phyloP scores from a whole-genome alignment of 441 rosid species.

The Populus tomentosa region DNA sequence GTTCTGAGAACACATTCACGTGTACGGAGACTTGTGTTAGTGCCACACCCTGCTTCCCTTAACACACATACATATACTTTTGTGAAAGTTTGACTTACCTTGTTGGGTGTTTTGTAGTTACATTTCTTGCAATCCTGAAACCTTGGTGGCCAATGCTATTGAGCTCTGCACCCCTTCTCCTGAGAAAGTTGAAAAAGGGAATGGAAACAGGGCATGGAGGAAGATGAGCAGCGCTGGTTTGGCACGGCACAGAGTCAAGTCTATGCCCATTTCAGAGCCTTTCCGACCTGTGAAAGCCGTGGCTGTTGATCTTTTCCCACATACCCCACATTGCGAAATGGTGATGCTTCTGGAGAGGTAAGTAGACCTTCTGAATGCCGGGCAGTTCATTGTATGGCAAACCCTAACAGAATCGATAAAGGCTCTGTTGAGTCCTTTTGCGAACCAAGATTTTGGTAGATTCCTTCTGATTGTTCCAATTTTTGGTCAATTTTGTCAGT shows the following conservation, averaged over 20 bases:
- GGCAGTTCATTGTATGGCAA: not conserved
- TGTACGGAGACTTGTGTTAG: slow-evolving; percentile 77
- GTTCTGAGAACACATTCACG: slow-evolving; percentile 68
- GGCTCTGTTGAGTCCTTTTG: not conserved
- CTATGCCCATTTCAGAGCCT: slow-evolving; percentile 87
- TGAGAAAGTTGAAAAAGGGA: slow-evolving; percentile 59
- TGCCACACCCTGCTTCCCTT: slow-evolving; percentile 15
- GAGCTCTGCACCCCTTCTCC: slow-evolving; percentile 90
- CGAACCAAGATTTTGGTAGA: slow-evolving; percentile 6
- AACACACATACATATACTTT: not conserved
- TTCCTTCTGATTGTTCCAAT: not conserved
- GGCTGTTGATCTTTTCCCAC: slow-evolving; percentile 97
- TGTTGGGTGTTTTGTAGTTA: slow-evolving; percentile 42
- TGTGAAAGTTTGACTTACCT: not conserved
- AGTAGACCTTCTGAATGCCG: not conserved
- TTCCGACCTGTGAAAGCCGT: slow-evolving; percentile 87
- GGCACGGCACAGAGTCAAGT: slow-evolving; percentile 82
- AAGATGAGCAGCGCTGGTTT: slow-evolving; percentile 72
- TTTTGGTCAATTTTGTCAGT: not conserved
- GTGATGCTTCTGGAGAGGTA: slow-evolving; percentile 92
- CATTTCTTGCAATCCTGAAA: slow-evolving; percentile 96
- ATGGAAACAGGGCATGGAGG: slow-evolving; percentile 58
- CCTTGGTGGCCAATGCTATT: slow-evolving; percentile 81
- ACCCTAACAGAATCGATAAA: not conserved
- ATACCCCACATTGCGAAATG: slow-evolving; percentile 88